phyloP scores from a whole-genome alignment of 179 eudicot genomes.

The Beta corolliflora region DNA sequence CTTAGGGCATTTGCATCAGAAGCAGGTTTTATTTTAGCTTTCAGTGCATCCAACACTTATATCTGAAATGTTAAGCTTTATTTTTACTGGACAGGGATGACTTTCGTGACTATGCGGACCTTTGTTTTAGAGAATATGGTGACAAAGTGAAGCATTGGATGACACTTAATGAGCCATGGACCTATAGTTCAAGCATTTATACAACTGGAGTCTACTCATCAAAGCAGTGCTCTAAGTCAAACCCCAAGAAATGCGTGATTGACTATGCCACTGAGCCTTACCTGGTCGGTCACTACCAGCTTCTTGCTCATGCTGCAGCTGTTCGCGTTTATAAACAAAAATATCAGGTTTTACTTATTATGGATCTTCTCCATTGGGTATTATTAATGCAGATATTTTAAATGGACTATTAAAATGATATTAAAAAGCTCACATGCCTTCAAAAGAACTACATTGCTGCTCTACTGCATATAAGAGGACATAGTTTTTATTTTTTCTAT shows the following conservation, averaged over 20 bases:
- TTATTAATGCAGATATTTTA: background rate
- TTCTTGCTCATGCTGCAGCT: conserved; percentile 43
- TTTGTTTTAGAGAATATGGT: conserved; percentile 49
- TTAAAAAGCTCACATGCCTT: background rate
- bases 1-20: background rate
- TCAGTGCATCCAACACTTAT: conserved; percentile 1
- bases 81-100: conserved; percentile 32
- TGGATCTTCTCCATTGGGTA: background rate
- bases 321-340: conserved; percentile 34
- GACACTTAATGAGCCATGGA: conserved; percentile 45
- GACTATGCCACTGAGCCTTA: conserved; percentile 38
- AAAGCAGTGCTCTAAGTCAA: conserved; percentile 30
- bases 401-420: background rate
- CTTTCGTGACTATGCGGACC: conserved; percentile 39
- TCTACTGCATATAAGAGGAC: background rate
- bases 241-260: conserved; percentile 17
- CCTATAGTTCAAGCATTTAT: conserved; percentile 25
- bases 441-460: background rate
- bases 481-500: background rate
- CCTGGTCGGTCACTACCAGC: conserved; percentile 37
- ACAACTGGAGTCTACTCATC: conserved; percentile 27
- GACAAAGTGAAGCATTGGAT: conserved; percentile 48
- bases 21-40: background rate
- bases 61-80: background rate
- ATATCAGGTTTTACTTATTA: conserved; percentile 37